These are phyloP conservation scores for Diaporthe caulivora DNA, from an alignment of 2,329 filamentous ascomycete species.

Conservation along the genomic window DNA sequence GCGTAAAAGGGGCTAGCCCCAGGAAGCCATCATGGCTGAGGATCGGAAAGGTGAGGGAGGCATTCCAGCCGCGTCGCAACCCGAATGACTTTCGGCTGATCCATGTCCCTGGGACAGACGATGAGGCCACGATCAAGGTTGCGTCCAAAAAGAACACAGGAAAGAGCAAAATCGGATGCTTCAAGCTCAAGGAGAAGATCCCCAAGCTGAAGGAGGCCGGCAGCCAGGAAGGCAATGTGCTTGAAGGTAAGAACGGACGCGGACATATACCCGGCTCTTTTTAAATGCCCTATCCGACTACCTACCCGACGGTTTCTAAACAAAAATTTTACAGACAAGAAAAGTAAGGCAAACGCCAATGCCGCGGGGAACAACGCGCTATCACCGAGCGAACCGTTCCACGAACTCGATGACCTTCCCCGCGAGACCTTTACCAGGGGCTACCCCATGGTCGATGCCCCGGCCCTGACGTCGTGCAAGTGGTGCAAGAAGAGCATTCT, in stretches of 20 bases:
- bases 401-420: conserved; percentile 80
- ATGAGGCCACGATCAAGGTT: conserved; percentile 73
- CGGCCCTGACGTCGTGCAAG: conserved; percentile 88
- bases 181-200: conserved; percentile 73
- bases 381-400: conserved; percentile 69
- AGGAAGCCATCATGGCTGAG: conserved; percentile 36
- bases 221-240: conserved; percentile 77
- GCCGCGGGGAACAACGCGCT: conserved; percentile 57
- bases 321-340: conserved; percentile 60
- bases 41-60: conserved; percentile 40
- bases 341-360: conserved; percentile 55
- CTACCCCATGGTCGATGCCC: conserved; percentile 82
- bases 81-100: conserved; percentile 20
- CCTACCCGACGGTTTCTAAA: conserved; percentile 1
- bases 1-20: conserved; percentile 23
- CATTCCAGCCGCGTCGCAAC: neutral
- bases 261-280: neutral
- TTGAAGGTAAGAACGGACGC: conserved; percentile 68
- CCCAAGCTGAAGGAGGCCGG: conserved; percentile 76
- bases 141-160: conserved; percentile 65
- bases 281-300: conserved; percentile 17
- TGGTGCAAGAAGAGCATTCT: conserved; percentile 93
- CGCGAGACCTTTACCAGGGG: conserved; percentile 85
- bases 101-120: conserved; percentile 51
- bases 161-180: conserved; percentile 59